phyloP scores from a whole-genome alignment of 306 rosid genomes.

The Begonia loranthoides region DNA sequence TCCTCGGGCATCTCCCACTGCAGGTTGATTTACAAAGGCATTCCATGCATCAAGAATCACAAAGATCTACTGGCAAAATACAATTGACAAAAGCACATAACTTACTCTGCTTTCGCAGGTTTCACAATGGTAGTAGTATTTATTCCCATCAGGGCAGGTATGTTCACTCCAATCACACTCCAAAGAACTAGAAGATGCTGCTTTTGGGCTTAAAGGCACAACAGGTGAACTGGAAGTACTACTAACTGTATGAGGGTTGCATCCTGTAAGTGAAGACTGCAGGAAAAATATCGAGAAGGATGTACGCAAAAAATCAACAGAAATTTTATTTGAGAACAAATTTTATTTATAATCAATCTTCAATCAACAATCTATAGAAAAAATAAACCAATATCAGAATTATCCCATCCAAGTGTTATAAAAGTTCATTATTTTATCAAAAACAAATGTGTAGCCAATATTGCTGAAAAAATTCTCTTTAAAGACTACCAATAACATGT shows the following conservation, averaged over 20 bases:
- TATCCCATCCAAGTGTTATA: too few species aligned
- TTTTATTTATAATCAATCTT: too few species aligned
- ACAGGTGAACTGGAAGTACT: conserved; percentile 20
- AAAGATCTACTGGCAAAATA: conserved; percentile 12
- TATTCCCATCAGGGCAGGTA: conserved; percentile 70
- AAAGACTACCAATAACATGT: too few species aligned
- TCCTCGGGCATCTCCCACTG: conserved; percentile 94
- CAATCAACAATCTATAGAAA: too few species aligned
- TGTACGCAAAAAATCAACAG: too few species aligned
- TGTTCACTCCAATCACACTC: conserved; percentile 95
- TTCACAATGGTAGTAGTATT: conserved; percentile 65
- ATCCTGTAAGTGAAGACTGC: conserved; percentile 29
- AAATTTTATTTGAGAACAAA: too few species aligned
- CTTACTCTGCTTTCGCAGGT: conserved; percentile 78
- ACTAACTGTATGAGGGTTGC: conserved; percentile 24
- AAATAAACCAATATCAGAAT: too few species aligned
- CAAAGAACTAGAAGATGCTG: conserved; percentile 17
- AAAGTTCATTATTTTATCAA: too few species aligned
- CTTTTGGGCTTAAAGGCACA: conserved; percentile 22
- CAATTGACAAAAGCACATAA: conserved; percentile 17
- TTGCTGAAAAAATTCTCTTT: too few species aligned
- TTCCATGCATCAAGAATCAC: conserved; percentile 9
- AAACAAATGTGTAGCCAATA: too few species aligned
- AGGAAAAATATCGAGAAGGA: background rate
- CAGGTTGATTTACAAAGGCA: conserved; percentile 17